Conservation (phyloP, 1,284 basidiomycete species). For the Pascua sp. region DNA sequence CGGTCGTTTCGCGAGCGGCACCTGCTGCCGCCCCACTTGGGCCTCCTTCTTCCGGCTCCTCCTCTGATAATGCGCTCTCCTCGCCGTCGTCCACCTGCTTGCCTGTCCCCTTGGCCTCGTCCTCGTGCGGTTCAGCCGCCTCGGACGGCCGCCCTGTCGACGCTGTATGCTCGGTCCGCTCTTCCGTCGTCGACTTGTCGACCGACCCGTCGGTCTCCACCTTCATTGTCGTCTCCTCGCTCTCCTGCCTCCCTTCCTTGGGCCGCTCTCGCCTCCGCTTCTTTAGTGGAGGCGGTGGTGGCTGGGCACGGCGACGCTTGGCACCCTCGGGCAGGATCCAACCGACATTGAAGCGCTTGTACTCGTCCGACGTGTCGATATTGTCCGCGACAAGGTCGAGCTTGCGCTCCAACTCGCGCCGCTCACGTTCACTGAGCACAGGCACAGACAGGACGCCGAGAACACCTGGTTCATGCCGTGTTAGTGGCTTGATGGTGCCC, state of each 20-base stretch:
- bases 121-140: not conserved
- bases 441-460: constrained; percentile 33
- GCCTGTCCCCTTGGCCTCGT: not conserved
- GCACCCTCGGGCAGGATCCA: constrained; percentile 81
- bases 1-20: no score
- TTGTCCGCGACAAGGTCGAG: constrained; percentile 57
- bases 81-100: not conserved
- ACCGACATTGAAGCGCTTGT: constrained; percentile 77
- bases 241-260: not conserved
- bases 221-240: not conserved
- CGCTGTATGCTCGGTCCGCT: not conserved
- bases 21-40: no score
- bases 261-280: not conserved
- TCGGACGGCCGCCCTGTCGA: not conserved
- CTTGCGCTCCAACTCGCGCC: constrained; percentile 35
- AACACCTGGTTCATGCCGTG: constrained; percentile 35
- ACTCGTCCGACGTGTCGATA: constrained; percentile 69
- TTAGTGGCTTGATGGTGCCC: constrained; percentile 4
- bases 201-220: not conserved
- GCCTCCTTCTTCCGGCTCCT: no score
- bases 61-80: no score
- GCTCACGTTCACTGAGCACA: constrained; percentile 47
- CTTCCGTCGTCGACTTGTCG: not conserved
- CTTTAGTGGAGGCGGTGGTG: not conserved
- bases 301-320: constrained; percentile 43